phyloP scores from a whole-genome alignment of 164 flowering plant genomes.

The Piper longum region DNA sequence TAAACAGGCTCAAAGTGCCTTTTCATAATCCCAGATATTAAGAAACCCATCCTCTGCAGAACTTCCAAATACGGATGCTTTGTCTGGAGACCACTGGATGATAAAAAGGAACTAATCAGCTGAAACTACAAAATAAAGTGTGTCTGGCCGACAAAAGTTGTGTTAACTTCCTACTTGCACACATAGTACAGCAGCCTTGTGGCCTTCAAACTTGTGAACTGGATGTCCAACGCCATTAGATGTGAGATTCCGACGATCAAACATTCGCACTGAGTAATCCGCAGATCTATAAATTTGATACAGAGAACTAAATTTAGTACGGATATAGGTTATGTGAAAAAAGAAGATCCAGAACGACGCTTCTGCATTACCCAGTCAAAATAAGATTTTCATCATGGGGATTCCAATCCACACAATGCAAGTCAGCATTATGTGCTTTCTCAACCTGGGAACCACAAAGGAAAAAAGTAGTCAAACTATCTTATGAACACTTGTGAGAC shows the following conservation, averaged over 20 bases:
- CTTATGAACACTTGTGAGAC: not conserved
- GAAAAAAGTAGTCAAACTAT: not conserved
- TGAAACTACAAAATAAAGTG: not conserved
- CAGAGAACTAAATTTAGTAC: not conserved
- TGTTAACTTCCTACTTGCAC: constrained; percentile 45
- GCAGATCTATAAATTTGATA: constrained; percentile 57
- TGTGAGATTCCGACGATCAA: constrained; percentile 82
- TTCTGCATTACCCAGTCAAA: constrained; percentile 65
- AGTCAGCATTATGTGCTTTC: constrained; percentile 89
- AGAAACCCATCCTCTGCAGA: constrained; percentile 72
- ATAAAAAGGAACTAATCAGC: constrained; percentile 3
- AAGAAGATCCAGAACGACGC: not conserved
- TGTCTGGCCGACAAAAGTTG: not conserved
- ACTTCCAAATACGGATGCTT: constrained; percentile 86
- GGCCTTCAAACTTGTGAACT: constrained; percentile 69
- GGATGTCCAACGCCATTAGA: constrained; percentile 69
- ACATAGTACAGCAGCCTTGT: constrained; percentile 82
- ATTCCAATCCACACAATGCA: constrained; percentile 99
- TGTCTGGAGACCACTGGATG: constrained; percentile 92
- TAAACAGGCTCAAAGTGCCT: constrained; percentile 19
- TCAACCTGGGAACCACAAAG: constrained; percentile 48
- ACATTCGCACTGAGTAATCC: constrained; percentile 80
- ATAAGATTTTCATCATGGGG: constrained; percentile 76
- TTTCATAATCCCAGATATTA: constrained; percentile 69
- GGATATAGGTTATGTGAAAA: not conserved